Evolutionary conservation across 192 early-diverging fungal genomes (phyloP).

Genomic region (Chytriomyces sp.): DNA sequence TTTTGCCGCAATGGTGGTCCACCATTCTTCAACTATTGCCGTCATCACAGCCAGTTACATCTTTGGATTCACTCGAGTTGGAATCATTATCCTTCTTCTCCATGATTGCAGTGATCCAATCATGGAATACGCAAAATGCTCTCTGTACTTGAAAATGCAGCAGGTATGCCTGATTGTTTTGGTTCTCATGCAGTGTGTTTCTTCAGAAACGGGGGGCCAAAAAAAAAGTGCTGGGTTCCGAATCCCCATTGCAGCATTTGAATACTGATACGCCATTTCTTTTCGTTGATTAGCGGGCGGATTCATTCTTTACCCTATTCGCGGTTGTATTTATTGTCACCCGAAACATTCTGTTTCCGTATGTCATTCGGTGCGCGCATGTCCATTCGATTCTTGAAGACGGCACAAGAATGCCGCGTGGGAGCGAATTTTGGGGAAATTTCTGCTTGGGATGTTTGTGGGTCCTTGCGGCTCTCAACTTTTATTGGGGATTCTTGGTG

Average conservation of each 20-base stretch:
- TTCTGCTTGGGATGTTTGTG: constrained; percentile 41
- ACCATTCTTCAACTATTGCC: constrained; percentile 50
- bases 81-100: constrained; percentile 49
- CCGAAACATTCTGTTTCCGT: constrained; percentile 42
- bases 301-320: constrained; percentile 40
- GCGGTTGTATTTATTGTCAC: constrained; percentile 36
- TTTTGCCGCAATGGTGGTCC: constrained; percentile 45
- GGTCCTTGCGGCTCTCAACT: constrained; percentile 29
- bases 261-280: not conserved
- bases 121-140: constrained; percentile 59
- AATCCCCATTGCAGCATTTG: not conserved
- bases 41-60: constrained; percentile 49
- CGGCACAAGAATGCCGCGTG: constrained; percentile 36
- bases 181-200: not conserved
- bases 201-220: not conserved
- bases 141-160: constrained; percentile 48
- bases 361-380: constrained; percentile 28
- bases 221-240: too few species aligned
- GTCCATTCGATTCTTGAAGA: constrained; percentile 33
- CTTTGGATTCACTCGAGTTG: constrained; percentile 51
- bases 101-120: constrained; percentile 57
- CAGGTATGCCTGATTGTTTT: constrained; percentile 30
- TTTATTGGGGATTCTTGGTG: constrained; percentile 41
- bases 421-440: constrained; percentile 15
- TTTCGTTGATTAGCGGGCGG: constrained; percentile 27